A percentile compares a stretch with the other conserved stretches of the same genome.
Evolutionary conservation across 192 early-diverging fungal genomes (phyloP).

Genomic region (Neocallimastix lanati): DNA sequence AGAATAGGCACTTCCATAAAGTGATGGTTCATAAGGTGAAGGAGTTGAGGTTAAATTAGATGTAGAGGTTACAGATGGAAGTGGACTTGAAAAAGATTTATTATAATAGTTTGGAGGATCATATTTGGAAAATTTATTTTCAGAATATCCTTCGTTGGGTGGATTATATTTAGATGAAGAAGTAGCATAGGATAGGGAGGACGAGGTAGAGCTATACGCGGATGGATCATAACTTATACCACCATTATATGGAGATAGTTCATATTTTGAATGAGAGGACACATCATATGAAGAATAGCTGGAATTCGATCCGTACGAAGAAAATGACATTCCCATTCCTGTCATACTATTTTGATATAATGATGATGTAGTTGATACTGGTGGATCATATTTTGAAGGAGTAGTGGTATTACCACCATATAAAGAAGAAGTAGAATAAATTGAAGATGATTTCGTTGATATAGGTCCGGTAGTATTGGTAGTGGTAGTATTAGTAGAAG

Average conservation of each 20-base stretch:
- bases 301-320: neutral
- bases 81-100: too few species aligned
- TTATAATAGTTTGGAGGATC: neutral
- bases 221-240: neutral
- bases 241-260: neutral
- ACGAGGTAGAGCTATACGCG: neutral
- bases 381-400: neutral
- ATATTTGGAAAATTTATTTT: neutral
- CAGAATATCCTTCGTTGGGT: neutral
- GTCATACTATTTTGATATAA: neutral
- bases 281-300: neutral
- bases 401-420: neutral
- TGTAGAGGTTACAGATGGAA: too few species aligned
- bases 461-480: too few species aligned
- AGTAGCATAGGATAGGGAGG: too few species aligned
- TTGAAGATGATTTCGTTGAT: too few species aligned
- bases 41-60: too few species aligned
- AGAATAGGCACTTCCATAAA: too few species aligned
- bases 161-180: neutral
- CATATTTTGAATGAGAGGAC: neutral
- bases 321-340: neutral
- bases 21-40: too few species aligned
- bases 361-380: neutral
- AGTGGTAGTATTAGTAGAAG: too few species aligned
- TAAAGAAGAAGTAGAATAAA: neutral